These are phyloP conservation scores for Peniophora sp. DNA, from an alignment of 1,284 basidiomycete species.

Conservation along the genomic window DNA sequence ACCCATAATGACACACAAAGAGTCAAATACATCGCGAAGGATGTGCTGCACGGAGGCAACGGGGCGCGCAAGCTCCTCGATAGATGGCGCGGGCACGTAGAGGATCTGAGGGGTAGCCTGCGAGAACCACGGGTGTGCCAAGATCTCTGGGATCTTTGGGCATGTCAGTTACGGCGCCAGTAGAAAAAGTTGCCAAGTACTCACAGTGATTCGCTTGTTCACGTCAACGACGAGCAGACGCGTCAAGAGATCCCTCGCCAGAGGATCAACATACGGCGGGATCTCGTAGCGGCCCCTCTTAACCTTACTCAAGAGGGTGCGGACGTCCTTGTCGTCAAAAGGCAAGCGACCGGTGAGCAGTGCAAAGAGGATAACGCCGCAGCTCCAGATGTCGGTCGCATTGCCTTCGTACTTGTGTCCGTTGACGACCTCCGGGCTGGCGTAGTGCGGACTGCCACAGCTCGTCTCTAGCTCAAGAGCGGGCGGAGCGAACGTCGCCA, in stretches of 20 bases:
- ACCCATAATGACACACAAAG: conserved; percentile 85
- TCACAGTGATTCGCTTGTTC: conserved; percentile 74
- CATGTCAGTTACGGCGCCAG: background rate
- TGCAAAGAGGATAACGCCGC: conserved; percentile 85
- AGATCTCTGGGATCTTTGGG: conserved; percentile 80
- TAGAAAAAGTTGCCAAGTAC: conserved; percentile 18
- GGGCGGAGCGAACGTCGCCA: conserved; percentile 89
- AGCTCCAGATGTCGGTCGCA: conserved; percentile 93
- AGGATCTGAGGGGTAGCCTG: conserved; percentile 40
- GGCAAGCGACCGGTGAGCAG: conserved; percentile 84
- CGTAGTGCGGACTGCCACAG: conserved; percentile 97
- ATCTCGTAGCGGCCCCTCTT: conserved; percentile 83
- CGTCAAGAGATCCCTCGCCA: conserved; percentile 68
- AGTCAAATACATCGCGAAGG: conserved; percentile 81
- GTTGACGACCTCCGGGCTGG: conserved; percentile 95
- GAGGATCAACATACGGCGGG: conserved; percentile 65
- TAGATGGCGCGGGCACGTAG: conserved; percentile 54
- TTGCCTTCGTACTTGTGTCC: conserved; percentile 91
- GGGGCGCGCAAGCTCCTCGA: conserved; percentile 60
- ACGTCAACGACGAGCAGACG: conserved; percentile 93
- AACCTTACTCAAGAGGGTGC: conserved; percentile 83
- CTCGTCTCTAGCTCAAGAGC: conserved; percentile 87
- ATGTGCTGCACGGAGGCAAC: conserved; percentile 67
- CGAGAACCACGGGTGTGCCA: conserved; percentile 79
- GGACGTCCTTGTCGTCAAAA: conserved; percentile 84